Percentiles rank a stretch among this genome's conserved stretches.
Conservation (phyloP, 805 yeast species). For the Metschnikowia chrysomelidarum region DNA sequence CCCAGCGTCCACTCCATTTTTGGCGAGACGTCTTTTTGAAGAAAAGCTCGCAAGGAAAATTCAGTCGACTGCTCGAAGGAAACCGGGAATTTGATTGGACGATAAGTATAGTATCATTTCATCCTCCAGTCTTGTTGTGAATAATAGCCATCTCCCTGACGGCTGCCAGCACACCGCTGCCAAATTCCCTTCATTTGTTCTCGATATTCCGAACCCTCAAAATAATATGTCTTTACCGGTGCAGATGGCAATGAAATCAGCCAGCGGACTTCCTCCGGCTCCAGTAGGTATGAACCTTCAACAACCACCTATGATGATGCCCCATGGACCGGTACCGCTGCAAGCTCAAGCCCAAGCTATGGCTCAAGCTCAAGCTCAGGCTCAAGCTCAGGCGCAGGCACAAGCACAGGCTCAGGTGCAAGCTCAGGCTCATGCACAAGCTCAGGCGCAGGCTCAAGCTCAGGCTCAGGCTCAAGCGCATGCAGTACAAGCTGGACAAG, state of each 20-base stretch:
- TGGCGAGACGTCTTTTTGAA: too few species aligned
- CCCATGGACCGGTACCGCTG: slow-evolving; percentile 16
- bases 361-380: slow-evolving; percentile 9
- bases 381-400: slow-evolving; percentile 12
- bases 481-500: slow-evolving; percentile 8
- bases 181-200: neutral
- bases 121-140: too few species aligned
- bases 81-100: too few species aligned
- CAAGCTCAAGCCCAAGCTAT: slow-evolving; percentile 14
- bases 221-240: slow-evolving; percentile 19
- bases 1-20: too few species aligned
- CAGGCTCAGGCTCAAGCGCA: slow-evolving; percentile 14
- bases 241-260: slow-evolving; percentile 21
- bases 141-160: too few species aligned
- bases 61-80: too few species aligned
- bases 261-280: slow-evolving; percentile 13
- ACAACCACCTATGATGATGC: slow-evolving; percentile 20
- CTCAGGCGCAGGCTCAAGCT: slow-evolving; percentile 15
- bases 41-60: too few species aligned
- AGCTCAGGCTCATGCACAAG: slow-evolving; percentile 15
- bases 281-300: slow-evolving; percentile 18
- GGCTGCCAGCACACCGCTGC: too few species aligned
- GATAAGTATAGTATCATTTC: too few species aligned
- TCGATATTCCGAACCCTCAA: neutral
- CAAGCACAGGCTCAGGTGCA: slow-evolving; percentile 15